Conservation (phyloP, 1,284 basidiomycete species). For the Ustilago curta region DNA sequence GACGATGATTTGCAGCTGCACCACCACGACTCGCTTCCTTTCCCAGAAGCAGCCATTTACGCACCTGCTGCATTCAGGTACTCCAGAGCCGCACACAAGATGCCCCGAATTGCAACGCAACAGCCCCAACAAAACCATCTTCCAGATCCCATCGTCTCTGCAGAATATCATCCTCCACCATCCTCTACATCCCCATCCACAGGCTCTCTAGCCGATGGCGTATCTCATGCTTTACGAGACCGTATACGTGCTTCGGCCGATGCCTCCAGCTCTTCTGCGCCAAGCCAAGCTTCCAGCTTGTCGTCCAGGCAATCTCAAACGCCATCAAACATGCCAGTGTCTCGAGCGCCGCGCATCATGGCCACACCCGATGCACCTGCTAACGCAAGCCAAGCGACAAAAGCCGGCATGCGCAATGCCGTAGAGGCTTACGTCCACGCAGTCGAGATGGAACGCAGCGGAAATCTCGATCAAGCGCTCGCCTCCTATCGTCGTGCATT, state of each 20-base stretch:
- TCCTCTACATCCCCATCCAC: constrained; percentile 7
- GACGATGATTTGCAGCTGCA: constrained; percentile 4
- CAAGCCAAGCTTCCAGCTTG: constrained; percentile 2
- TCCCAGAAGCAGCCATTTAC: constrained; percentile 49
- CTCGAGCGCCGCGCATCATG: constrained; percentile 25
- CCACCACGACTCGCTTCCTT: constrained; percentile 11
- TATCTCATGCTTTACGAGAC: constrained; percentile 25
- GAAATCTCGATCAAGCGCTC: constrained; percentile 55
- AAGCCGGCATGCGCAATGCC: constrained; percentile 44
- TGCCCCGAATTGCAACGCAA: constrained; percentile 12
- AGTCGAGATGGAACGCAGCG: constrained; percentile 57
- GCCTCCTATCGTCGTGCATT: constrained; percentile 58
- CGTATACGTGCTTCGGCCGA: constrained; percentile 28
- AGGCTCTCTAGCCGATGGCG: constrained; percentile 22
- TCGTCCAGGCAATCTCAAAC: constrained; percentile 1
- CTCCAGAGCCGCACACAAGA: constrained; percentile 48
- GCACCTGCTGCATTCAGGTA: constrained; percentile 52
- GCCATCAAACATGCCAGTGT: background rate
- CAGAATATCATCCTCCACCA: constrained; percentile 25
- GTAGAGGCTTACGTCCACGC: constrained; percentile 56
- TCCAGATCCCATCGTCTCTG: constrained; percentile 18
- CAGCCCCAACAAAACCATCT: constrained; percentile 5
- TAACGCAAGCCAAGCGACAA: constrained; percentile 25
- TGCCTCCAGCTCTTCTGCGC: constrained; percentile 15
- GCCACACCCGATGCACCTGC: constrained; percentile 32